Evolutionary conservation across 306 rosid species (phyloP).

Genomic region (Inga leiocalycina): DNA sequence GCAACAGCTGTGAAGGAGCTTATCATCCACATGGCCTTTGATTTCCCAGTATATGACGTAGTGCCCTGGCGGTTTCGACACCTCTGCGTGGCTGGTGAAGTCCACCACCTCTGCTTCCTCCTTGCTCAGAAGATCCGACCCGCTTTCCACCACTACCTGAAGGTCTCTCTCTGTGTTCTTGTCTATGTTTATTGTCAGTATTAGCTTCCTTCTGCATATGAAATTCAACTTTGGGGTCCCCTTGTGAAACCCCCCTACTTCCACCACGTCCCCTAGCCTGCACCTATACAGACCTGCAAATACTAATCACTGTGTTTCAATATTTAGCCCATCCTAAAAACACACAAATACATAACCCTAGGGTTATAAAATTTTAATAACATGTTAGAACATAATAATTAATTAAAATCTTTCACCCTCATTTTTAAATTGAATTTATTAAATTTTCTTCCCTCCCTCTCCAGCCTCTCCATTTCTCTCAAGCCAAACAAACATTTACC

Average conservation of each 20-base stretch:
- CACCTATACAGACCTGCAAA: constrained; percentile 80
- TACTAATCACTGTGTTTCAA: not conserved
- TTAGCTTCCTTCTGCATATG: constrained; percentile 75
- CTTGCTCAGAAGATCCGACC: constrained; percentile 48
- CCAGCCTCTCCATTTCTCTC: too few relatives aligned
- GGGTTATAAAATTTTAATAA: too few relatives aligned
- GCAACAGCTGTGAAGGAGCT: constrained; percentile 57
- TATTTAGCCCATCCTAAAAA: too few relatives aligned
- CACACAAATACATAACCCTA: too few relatives aligned
- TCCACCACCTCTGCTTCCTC: constrained; percentile 70
- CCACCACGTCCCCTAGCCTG: constrained; percentile 94
- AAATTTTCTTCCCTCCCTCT: too few relatives aligned
- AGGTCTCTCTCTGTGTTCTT: constrained; percentile 93
- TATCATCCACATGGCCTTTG: constrained; percentile 70
- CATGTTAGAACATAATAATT: too few relatives aligned
- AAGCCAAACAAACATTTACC: too few relatives aligned
- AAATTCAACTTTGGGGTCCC: constrained; percentile 83
- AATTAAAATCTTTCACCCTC: too few relatives aligned
- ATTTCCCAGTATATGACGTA: constrained; percentile 87
- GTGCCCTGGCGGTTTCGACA: constrained; percentile 60
- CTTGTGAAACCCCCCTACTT: constrained; percentile 76
- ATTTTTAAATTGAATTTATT: too few relatives aligned
- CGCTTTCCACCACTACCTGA: constrained; percentile 79
- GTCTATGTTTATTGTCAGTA: constrained; percentile 78
- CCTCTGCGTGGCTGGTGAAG: constrained; percentile 78